Percentiles rank a stretch among this genome's conserved stretches.
phyloP scores from a whole-genome alignment of 805 yeast species.

The Huiozyma sinensis region DNA sequence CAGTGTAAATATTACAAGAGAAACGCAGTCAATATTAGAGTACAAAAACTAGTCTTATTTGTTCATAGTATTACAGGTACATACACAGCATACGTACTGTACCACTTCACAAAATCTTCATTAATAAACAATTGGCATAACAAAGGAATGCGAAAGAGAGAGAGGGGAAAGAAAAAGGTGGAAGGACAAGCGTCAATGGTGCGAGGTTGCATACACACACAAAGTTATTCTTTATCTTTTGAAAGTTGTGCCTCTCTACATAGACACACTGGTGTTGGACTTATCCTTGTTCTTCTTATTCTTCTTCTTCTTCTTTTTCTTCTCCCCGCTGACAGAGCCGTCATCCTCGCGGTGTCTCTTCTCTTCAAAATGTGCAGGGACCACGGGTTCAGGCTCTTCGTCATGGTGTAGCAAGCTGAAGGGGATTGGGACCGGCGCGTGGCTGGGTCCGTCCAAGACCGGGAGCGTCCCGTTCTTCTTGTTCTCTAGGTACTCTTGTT shows the following conservation, averaged over 20 bases:
- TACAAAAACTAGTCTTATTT: neutral
- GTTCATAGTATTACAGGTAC: neutral
- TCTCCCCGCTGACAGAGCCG: constrained; percentile 25
- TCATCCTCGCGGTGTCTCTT: constrained; percentile 31
- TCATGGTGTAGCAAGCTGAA: constrained; percentile 19
- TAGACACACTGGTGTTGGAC: constrained; percentile 4
- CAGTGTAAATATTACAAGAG: too few relatives aligned
- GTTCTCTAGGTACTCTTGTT: constrained; percentile 37
- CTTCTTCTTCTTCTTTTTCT: constrained; percentile 42
- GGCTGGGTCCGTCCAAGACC: constrained; percentile 23
- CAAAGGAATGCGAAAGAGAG: too few relatives aligned
- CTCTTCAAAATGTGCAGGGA: constrained; percentile 15
- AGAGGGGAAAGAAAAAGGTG: too few relatives aligned
- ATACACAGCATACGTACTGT: neutral
- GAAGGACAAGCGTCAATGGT: too few relatives aligned
- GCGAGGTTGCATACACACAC: too few relatives aligned
- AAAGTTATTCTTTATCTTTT: too few relatives aligned
- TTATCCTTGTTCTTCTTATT: constrained; percentile 43
- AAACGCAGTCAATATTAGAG: too few relatives aligned
- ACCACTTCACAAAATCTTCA: neutral
- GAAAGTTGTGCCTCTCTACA: too few relatives aligned
- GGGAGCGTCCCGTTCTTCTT: constrained; percentile 32
- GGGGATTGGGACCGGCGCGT: constrained; percentile 35
- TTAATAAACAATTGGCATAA: neutral
- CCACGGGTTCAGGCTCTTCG: constrained; percentile 6